Base-by-base conservation (phyloP, 768 basidiomycete species). In the Termitomyces heimii region DNA sequence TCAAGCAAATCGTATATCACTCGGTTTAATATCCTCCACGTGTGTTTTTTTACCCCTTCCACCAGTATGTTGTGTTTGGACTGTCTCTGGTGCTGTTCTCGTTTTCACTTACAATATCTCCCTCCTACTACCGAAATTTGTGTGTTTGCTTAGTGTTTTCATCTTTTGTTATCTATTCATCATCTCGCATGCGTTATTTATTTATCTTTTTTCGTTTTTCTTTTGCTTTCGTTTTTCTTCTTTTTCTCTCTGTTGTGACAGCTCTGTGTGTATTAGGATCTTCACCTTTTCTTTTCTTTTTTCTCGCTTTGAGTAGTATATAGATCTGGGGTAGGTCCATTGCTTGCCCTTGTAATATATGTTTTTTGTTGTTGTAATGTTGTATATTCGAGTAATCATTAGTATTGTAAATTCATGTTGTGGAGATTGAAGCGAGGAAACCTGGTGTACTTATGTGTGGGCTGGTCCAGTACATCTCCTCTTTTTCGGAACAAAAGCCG, bases 121-220 rank as follows among this genome's bases (percentile, higher is more conserved):
- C n/a, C n/a, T n/a, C n/a, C n/a, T n/a, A n/a, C n/a, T 26, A 53
- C 5, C 48, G 20, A 31, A 28, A n/a, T n/a, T 29, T 16, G 20
- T 14, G 20, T 42, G 7, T 8, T 53, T 10, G 16, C 39, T n/a
- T 53, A 50, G 49, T 50, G 6, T 10, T 7, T n/a, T n/a, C n/a
- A n/a, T n/a, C n/a, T n/a, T n/a, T 47, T 35, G 22, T 34, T 58
- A 61, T 53, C 46, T 53, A 55, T 55, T 20, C 42, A 16, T 20
- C n/a, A 4, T 8, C 20, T 9, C 10, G 16, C 49, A 45, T 50
- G 24, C 35, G 12, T 26, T 51, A 32, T 57, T 20, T 54, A 54
- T 57, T n/a, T n/a, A n/a, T n/a, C n/a, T n/a, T 42, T 52, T 54
- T 44, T 55, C n/a, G 29, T n/a, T 1, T 31, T n/a, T 18, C 29